Base-by-base conservation (phyloP, 75 land plant genomes). In the Picea glauca region DNA sequence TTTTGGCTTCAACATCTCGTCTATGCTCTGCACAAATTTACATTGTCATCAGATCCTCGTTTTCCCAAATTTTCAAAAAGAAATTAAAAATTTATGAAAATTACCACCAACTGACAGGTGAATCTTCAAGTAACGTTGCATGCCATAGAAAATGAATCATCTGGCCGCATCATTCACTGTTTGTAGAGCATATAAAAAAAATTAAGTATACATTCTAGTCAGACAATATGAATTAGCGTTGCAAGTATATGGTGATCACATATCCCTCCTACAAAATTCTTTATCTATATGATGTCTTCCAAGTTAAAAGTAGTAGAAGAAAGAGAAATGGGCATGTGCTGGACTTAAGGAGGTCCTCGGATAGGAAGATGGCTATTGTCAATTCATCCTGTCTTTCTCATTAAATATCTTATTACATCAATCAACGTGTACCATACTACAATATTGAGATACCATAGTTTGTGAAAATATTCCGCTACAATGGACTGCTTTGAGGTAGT, bases 111-210 rank as follows among this genome's bases (percentile, higher is more conserved):
- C 38, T 35, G 0, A 0, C 38, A 35, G 1, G 38, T 3, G 3
- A 32, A 9, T 31, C 30, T 30, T 13, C 3, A 93, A 76, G 73
- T 93, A 93, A 3, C 83, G 78, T 18, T 82, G 76, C 50, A 95
- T 84, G 18, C 90, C 98, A 13, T 91, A 89, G 31, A 86, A 81
- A n/a, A 90, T 84, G 33, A 95, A 60, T 59, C 91, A 95, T 58
- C 88, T 46, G 17, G 89, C 54, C 1, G 92, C 98, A 81, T 95
- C 98, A 59, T 93, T 95, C 7, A 95, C 74, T 1, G 92, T 95
- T 95, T 93, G 89, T 72, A 74, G 70, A 35, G 38, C 1, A 35
- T 35, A 35, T 35, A 3, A n/a, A n/a, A n/a, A n/a, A n/a, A n/a
- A n/a, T n/a, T 1, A 35, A 35, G 38, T 35, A 35, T 35, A 35